Base-by-base conservation (phyloP, 768 basidiomycete genomes). In the Termitomyces heimii region DNA sequence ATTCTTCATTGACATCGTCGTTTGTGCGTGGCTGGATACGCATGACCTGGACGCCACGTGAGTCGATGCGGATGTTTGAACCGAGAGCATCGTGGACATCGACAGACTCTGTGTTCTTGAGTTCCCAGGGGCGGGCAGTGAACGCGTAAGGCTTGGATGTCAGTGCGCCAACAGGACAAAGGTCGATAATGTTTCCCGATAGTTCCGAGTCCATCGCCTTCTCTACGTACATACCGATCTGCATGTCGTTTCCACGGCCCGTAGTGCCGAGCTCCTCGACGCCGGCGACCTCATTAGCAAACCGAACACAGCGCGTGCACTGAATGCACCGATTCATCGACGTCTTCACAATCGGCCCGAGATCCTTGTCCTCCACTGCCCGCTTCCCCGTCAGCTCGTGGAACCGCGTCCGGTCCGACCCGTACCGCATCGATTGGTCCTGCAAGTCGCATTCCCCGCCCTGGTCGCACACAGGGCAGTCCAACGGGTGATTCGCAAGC, bases 281-380 rank as follows among this genome's bases (percentile, higher is more conserved):
- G 54, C 97, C 97, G 1, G 97, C 97, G 45, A 98, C 96, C 70
- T 99, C 97, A 74, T 98, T 99, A 29, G 97, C 96, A 68, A 99
- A 99, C 51, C 97, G 91, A 28, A 98, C 92, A 73, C 97, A 99
- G 58, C 97, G 93, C 5, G 97, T 99, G 76, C 97, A 99, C 72
- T 99, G 97, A 65, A 99, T 98, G 75, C 97, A 98, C 39, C 97
- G 86, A 74, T 92, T 97, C 96, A 98, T 98, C 57, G 88, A 92
- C 2, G 96, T 98, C 80, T 98, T 98, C 70, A 99, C 94, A 45
- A 99, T 83, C 7, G 97, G 97, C 1, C 97, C 97, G 28, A 99
- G 82, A 69, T 98, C 89, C 77, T 99, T 99, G 81, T 99, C 89
- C 74, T 98, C 96, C 18, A 96, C 91, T 0, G 97, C 97, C 54